Base-by-base conservation (phyloP, 208 protist species). In the Acanthamoeba royreba region DNA sequence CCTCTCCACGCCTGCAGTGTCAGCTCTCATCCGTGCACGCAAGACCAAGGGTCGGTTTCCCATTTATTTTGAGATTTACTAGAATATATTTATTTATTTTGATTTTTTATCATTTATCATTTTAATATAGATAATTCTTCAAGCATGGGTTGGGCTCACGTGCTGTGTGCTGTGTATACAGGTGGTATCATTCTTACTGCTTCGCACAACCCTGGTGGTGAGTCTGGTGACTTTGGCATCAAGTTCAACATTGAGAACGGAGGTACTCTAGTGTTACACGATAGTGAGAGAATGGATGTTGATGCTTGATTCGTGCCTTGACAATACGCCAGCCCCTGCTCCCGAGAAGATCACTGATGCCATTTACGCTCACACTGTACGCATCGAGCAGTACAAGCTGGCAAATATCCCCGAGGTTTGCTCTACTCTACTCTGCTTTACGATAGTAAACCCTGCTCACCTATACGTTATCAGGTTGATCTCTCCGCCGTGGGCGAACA, bases 201-300 rank as follows among this genome's bases (percentile, higher is more conserved):
- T 15, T 98, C 96, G 94, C 99, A 99, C 97, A 99, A 99, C 97
- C 99, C 99, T 25, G 99, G 99, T 72, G 99, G 99, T 72, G 96
- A 97, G 31, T 94, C 97, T 4, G 98, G 98, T 42, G 99, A 99
- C 95, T 99, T 99, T 96, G 99, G 99, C 89, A 99, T 99, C 94
- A 99, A 99, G 97, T 99, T 99, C 96, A 99, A 99, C 97, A 96
- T 96, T 47, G 95, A 95, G 25, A 99, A 99, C 94, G 99, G 99
- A 79, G 99, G 98, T 49, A 11, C 77, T 19, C 3, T 43, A 19
- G 17, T 25, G 28, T 35, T 28, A 38, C n/a, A n/a, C n/a, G n/a
- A n/a, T n/a, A n/a, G n/a, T n/a, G n/a, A n/a, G n/a, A n/a, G n/a
- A 63, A n/a, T 45, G 28, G 19, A 9, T n/a, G n/a, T 15, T 90